Conservation (phyloP, 23 red algal species). For the Gracilariopsis chorda region DNA sequence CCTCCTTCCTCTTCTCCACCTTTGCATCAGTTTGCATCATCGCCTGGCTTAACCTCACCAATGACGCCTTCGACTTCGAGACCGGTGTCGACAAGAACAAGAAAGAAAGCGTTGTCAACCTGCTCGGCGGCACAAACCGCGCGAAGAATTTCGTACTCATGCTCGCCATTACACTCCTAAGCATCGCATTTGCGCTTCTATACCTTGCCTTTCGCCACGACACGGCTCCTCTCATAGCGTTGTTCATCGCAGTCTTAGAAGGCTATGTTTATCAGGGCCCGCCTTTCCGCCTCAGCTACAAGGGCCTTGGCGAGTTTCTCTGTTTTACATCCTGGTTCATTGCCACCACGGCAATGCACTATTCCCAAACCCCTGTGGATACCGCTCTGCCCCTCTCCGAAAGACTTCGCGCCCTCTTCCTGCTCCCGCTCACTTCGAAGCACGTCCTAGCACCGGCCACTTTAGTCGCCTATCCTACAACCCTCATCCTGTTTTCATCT, state of each 20-base stretch:
- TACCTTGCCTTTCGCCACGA: background rate
- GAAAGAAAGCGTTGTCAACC: slow-evolving; percentile 67
- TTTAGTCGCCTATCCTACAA: slow-evolving; percentile 43
- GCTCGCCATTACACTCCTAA: background rate
- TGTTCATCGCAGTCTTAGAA: slow-evolving; percentile 28
- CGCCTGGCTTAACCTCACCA: slow-evolving; percentile 73
- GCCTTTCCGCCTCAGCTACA: slow-evolving; percentile 75
- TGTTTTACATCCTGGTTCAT: slow-evolving; percentile 52
- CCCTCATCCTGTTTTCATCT: slow-evolving; percentile 68
- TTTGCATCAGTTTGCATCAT: slow-evolving; percentile 48
- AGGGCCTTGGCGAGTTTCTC: slow-evolving; percentile 73
- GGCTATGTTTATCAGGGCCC: slow-evolving; percentile 79
- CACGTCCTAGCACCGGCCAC: background rate
- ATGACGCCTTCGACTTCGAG: slow-evolving; percentile 78
- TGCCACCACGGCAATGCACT: slow-evolving; percentile 9
- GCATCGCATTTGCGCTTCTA: background rate
- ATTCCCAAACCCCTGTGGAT: slow-evolving; percentile 27
- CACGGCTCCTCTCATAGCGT: background rate
- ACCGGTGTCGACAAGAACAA: slow-evolving; percentile 71
- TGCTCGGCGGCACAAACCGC: slow-evolving; percentile 27
- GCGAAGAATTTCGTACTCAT: slow-evolving; percentile 11
- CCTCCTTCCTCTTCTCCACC: background rate
- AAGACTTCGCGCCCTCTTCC: background rate
- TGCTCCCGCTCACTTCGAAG: background rate
- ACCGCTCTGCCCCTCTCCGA: background rate